A percentile compares a stretch with the other conserved stretches of the same genome.
Evolutionary conservation across 208 protist species (phyloP).

Genomic region (Crithidia thermophila): DNA sequence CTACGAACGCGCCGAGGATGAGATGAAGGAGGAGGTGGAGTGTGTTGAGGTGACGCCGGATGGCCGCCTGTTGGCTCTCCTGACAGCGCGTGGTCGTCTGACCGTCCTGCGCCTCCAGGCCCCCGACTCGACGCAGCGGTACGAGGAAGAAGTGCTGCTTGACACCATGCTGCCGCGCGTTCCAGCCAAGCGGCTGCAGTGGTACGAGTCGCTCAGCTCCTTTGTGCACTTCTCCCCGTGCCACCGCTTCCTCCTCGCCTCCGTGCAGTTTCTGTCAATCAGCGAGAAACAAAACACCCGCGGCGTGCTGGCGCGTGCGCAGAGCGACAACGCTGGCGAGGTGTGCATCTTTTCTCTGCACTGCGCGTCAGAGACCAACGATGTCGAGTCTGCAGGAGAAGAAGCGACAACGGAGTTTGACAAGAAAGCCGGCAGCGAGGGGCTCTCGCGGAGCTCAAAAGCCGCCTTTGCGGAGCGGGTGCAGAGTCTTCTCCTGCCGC

Average conservation of each 20-base stretch:
- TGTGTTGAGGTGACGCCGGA: slow-evolving; percentile 53
- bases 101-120: slow-evolving; percentile 55
- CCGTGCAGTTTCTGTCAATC: slow-evolving; percentile 53
- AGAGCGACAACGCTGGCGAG: slow-evolving; percentile 38
- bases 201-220: slow-evolving; percentile 60
- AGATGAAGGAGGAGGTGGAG: slow-evolving; percentile 73
- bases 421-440: background rate
- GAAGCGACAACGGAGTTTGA: background rate
- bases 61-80: slow-evolving; percentile 61
- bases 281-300: slow-evolving; percentile 12
- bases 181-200: slow-evolving; percentile 40
- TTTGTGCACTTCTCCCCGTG: slow-evolving; percentile 66
- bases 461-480: slow-evolving; percentile 6
- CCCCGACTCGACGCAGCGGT: slow-evolving; percentile 14
- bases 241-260: slow-evolving; percentile 61
- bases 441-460: background rate
- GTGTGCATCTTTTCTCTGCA: slow-evolving; percentile 75
- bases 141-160: slow-evolving; percentile 56
- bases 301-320: slow-evolving; percentile 1
- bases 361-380: slow-evolving; percentile 5
- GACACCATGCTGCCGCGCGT: slow-evolving; percentile 39
- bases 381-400: background rate
- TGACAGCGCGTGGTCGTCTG: slow-evolving; percentile 68
- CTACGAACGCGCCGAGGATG: slow-evolving; percentile 48
- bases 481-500: slow-evolving; percentile 2